phyloP scores from a whole-genome alignment of 2,329 filamentous ascomycete genomes.

The Colletotrichum sp. region DNA sequence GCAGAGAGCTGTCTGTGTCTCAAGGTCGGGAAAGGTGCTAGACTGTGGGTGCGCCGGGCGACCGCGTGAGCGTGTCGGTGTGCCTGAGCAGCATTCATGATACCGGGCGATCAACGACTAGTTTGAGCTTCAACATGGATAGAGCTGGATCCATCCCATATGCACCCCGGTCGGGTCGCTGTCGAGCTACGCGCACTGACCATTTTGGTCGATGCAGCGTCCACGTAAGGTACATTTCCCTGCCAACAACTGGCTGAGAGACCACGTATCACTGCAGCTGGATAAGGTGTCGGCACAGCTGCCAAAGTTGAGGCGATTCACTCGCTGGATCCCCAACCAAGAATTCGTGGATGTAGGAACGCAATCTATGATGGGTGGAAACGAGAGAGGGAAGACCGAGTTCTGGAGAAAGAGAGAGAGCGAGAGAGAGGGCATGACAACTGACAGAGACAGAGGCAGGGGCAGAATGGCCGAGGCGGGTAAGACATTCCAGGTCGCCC shows the following conservation, averaged over 20 bases:
- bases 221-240: not conserved
- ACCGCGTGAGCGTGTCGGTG: slow-evolving; percentile 1
- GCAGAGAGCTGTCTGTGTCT: slow-evolving; percentile 7
- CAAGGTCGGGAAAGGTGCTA: not conserved
- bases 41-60: not conserved
- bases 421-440: not conserved
- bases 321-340: not conserved
- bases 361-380: not conserved
- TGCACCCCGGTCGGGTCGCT: slow-evolving; percentile 16
- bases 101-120: slow-evolving; percentile 14
- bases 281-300: not conserved
- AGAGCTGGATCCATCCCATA: slow-evolving; percentile 14
- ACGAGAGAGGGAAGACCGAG: not conserved
- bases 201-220: not conserved
- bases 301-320: not conserved
- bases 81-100: slow-evolving; percentile 20
- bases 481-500: slow-evolving; percentile 12
- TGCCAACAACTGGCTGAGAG: not conserved
- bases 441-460: slow-evolving; percentile 5
- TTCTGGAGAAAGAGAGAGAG: not conserved
- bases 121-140: slow-evolving; percentile 22
- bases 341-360: not conserved
- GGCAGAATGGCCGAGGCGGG: slow-evolving; percentile 5
- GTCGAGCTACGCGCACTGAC: slow-evolving; percentile 6
- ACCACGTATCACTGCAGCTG: slow-evolving; percentile 9